Base-by-base conservation (phyloP, 2,329 filamentous ascomycete genomes). In the Fusarium annulatum region DNA sequence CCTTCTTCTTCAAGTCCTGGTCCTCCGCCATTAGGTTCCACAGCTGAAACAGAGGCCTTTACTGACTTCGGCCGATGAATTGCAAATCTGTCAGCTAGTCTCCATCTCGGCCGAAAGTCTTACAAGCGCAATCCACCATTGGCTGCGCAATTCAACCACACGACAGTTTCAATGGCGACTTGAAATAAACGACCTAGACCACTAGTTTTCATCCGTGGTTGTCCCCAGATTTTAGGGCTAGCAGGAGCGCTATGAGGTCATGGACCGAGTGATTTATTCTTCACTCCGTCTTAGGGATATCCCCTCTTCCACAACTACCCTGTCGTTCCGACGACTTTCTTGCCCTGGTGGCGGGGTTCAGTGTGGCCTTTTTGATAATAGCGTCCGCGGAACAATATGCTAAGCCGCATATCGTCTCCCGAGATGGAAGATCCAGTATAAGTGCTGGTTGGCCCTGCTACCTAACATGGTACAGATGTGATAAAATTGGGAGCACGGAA, bases 191-290 rank as follows among this genome's bases (percentile, higher is more conserved):
- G 7, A 28, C 26, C 26, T 28, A 28, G 26, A 43, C 33, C 33
- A 51, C 57, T 56, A 56, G 49, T 52, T 61, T 48, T 73, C 62
- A 21, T 61, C 38, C 26, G 30, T 64, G 57, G 61, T 72, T 56
- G 62, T 68, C 73, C 67, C 73, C 74, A 70, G 72, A 57, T 73
- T 78, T 76, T 75, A 71, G 62, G 72, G 61, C 72, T 66, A 69
- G 62, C 55, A 65, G 48, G 48, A 42, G 30, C 43, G 60, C 58
- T 61, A 78, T 78, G 76, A 77, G 73, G 72, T 78, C 76, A 78
- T 76, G 28, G 34, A 38, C 65, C 61, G 67, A 73, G 65, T 52
- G 48, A 61, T 62, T 62, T 51, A 41, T 53, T 45, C 61, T 36
- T 56, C 46, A 34, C 42, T 62, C 34, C 61, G 55, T 48, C 36